Evolutionary conservation across 768 basidiomycete genomes (phyloP), one percentile per base, ranked within the genome.

Genomic region (Auriscalpium microsporum): DNA sequence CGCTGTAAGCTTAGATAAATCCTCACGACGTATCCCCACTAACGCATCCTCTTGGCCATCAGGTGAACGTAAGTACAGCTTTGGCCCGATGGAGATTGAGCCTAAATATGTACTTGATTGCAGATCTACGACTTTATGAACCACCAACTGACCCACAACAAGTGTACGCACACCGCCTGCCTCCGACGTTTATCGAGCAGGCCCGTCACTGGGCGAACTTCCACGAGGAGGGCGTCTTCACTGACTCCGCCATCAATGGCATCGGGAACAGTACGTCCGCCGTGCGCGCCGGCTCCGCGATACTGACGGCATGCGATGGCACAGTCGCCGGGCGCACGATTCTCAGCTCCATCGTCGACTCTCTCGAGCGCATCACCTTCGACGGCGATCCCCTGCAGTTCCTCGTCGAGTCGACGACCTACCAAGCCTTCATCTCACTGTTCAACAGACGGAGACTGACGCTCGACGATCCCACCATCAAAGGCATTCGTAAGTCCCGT

Each of bases 381-480:
- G 82, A 84, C 63, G 82, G 78, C 58, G 85, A 90, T 72, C 84
- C 88, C 46, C 80, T 93, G 51, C 84, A 88, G 63, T 78, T 94
- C 72, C 75, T 86, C 69, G 67, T 91, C 61, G 75, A 90, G 62
- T 81, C 88, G 71, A 84, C 85, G 14, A 87, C 88, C 59, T 94
- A 94, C 76, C 91, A 93, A 69, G 85, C 91, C 13, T 90, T 94
- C 80, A 84, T 93, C 64, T 91, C 89, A 4, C 77, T 94, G 69
- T 87, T 94, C 80, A 81, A 84, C 79, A 87, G 69, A 81, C 88
- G 17, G 87, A 86, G 55, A n/a, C 71, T 86, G 54, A 62, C 70
- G 61, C 72, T 78, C 58, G 70, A 77, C 28, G 70, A 82, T 65
- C 84, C 86, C 1, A 78, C 84, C 53, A 68, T 85, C 60, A 69